Percentiles rank a stretch among this genome's conserved stretches.
These are phyloP conservation scores for Xylona heveae DNA, from an alignment of 495 filamentous ascomycete species.

Conservation along the genomic window DNA sequence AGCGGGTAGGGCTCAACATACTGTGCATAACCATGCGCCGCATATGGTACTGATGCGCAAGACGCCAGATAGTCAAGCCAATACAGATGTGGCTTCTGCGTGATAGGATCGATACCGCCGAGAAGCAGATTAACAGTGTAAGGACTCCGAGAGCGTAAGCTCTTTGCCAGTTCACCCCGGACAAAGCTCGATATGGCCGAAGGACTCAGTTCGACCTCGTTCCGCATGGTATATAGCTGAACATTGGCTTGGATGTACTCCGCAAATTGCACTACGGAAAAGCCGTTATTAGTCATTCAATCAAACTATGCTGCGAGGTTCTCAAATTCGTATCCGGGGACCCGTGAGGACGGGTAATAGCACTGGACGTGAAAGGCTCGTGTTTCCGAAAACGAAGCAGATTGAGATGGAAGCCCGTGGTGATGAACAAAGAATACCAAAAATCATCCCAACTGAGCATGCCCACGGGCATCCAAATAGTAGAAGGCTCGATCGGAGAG, in stretches of 20 bases:
- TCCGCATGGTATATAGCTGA: constrained; percentile 95
- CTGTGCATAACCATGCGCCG: constrained; percentile 95
- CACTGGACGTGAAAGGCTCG: too few species aligned
- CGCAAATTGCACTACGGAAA: constrained; percentile 72
- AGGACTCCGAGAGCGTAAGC: constrained; percentile 73
- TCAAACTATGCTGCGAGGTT: too few species aligned
- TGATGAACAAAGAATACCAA: too few species aligned
- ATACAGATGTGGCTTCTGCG: constrained; percentile 70
- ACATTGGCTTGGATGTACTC: constrained; percentile 98
- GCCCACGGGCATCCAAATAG: too few species aligned
- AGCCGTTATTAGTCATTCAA: constrained; percentile 15
- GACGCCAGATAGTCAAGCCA: constrained; percentile 96
- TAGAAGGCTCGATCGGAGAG: too few species aligned
- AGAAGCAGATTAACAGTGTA: constrained; percentile 93
- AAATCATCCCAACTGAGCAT: too few species aligned
- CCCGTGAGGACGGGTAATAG: too few species aligned
- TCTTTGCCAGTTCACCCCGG: constrained; percentile 73
- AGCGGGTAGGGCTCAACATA: constrained; percentile 24
- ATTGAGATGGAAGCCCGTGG: too few species aligned
- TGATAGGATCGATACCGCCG: constrained; percentile 77
- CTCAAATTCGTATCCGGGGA: too few species aligned
- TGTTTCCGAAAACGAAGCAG: too few species aligned
- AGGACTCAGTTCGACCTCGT: constrained; percentile 74
- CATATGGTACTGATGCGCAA: constrained; percentile 73
- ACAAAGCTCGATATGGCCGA: constrained; percentile 80